Percentiles rank a stretch among this genome's conserved stretches.
phyloP scores from a whole-genome alignment of 2,329 filamentous ascomycete genomes.

The Alternaria brassicicola region DNA sequence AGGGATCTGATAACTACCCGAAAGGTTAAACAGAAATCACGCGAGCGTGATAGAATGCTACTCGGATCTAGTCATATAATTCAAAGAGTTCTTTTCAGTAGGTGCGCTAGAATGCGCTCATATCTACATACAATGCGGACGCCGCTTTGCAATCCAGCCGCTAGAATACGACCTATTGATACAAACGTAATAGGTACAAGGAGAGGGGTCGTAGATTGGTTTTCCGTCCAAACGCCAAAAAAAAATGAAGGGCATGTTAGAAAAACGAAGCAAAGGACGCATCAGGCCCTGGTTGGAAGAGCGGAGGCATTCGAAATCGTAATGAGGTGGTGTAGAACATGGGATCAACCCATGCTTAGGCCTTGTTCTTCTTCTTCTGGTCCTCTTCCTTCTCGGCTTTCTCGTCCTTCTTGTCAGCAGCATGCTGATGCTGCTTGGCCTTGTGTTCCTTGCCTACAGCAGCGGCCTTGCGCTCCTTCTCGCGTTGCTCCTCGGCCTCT shows the following conservation, averaged over 20 bases:
- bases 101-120: background rate
- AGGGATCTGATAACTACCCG: background rate
- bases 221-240: constrained; percentile 25
- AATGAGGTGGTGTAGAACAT: too few relatives aligned
- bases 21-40: background rate
- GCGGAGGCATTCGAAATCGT: background rate
- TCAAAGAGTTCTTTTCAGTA: background rate
- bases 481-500: constrained; percentile 72
- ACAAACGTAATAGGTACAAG: constrained; percentile 18
- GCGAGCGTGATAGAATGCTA: background rate
- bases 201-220: background rate
- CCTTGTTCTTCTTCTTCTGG: constrained; percentile 30
- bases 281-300: background rate
- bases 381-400: constrained; percentile 26
- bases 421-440: constrained; percentile 23
- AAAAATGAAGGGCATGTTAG: constrained; percentile 9
- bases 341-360: background rate
- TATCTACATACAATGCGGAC: constrained; percentile 5
- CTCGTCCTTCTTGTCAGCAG: constrained; percentile 32
- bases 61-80: background rate
- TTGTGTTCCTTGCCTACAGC: constrained; percentile 22
- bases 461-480: constrained; percentile 56
- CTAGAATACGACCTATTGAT: constrained; percentile 16
- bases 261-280: background rate
- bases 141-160: constrained; percentile 9